Evolutionary conservation across 306 rosid genomes (phyloP), one percentile per base, ranked within the genome.

Genomic region (Corylus heterophylla): DNA sequence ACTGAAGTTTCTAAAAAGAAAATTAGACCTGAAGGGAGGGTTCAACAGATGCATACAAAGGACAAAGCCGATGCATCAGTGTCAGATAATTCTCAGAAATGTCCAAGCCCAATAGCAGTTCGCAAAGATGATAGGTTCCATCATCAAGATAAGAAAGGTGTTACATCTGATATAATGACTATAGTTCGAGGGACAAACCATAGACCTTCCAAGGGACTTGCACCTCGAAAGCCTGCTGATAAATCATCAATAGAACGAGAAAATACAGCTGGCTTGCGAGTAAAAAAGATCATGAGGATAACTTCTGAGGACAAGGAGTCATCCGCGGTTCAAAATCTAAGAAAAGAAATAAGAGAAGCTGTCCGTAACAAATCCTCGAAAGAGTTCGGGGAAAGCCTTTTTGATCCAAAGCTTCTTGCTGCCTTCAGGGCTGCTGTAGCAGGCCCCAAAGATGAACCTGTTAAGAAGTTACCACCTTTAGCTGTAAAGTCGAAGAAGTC

Each of bases 261-360:
- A 80, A 88, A 77, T 69, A 58, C 81, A 85, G 88, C 87, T 79
- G 95, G 97, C 44, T 86, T 95, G 86, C 92, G 97, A 84, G 97
- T 95, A 18, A 95, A 95, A 80, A 95, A 95, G 91, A 93, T 95
- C 86, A 90, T 95, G 98, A 93, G 92, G 90, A 90, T 97, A 87
- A 88, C 77, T 80, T 74, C 90, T 48, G 90, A 85, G 83, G 88
- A 90, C 79, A 90, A 90, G 81, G 97, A 93, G 75, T 90, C 94
- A 81, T 90, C 96, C 42, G 47, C 84, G 78, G 78, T 86, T 79
- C 93, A 93, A 84, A 83, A 84, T 80, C 89, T 95, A 47, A 91
- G 96, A 85, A 90, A 87, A 85, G 92, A 90, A 89, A 95, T 93
- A 73, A 91, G 98, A 88, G 98, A 95, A 76, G 99, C 91, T 72